Evolutionary conservation across 129 eudicot species (phyloP), one percentile per base, ranked within the genome.

Genomic region (Chrysanthemum makinoi): DNA sequence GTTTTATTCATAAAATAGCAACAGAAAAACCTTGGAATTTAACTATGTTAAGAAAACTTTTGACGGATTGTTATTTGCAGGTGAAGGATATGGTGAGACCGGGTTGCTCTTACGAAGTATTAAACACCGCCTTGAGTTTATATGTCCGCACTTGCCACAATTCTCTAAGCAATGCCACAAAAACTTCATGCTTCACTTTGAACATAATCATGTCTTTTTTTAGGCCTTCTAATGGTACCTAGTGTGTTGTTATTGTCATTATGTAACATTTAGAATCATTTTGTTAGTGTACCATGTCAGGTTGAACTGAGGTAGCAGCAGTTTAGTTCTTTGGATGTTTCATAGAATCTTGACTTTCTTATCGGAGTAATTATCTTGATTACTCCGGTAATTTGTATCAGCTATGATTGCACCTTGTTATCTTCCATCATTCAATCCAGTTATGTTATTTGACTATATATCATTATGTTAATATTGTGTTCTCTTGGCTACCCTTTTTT

Each of bases 51-150:
- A 74, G 11, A 39, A 19, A 14, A 49, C 61, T 14, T 33, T 46
- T 17, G n/a, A n/a, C 16, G 22, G 50, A 4, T 63, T 63, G 48
- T 44, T 19, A 55, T 64, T 14, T 78, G 55, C 78, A 86, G 90
- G 90, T 86, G 81, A 82, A 73, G 79, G 57, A 62, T 63, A 65
- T 80, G 7, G 77, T 39, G 49, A 80, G 71, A 76, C 87, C 90
- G 24, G 90, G 90, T 59, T 86, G 90, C 77, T 80, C 87, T 22
- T 19, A 46, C 5, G 85, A 86, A 66, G 80, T 78, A 62, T 22
- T 86, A 72, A 71, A 86, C 70, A 72, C 75, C 9, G 87, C 90
- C 10, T 82, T 86, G 67, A 52, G 64, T 52, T n/a, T 77, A 49
- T 30, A 60, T 86, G 74, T 76, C 83, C 18, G 65, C 79, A n/a